These are phyloP conservation scores for Phytophthora kernoviae DNA, from an alignment of 352 stramenopile species.

Conservation along the genomic window DNA sequence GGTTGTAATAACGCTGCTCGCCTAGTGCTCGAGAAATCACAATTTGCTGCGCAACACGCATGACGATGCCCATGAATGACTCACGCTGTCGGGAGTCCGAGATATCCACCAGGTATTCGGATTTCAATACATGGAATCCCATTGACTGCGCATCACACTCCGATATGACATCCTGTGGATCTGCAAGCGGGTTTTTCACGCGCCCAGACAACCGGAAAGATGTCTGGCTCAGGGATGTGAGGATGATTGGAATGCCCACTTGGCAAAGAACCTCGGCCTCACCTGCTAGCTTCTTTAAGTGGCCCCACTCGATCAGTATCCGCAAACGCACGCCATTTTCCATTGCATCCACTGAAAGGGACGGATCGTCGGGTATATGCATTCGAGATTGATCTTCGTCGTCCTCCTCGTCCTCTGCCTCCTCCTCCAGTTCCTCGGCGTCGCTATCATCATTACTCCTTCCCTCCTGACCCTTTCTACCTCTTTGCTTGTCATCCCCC, in stretches of 20 bases:
- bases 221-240: conserved; percentile 82
- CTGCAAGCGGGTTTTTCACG: conserved; percentile 60
- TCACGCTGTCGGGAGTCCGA: conserved; percentile 72
- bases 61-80: conserved; percentile 86
- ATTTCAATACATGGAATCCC: conserved; percentile 82
- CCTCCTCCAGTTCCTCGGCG: conserved; percentile 49
- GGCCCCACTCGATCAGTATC: conserved; percentile 78
- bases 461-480: neutral
- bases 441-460: conserved; percentile 28
- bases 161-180: conserved; percentile 60
- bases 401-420: conserved; percentile 68
- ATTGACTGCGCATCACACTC: conserved; percentile 66
- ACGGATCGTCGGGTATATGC: conserved; percentile 70
- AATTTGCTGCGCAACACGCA: conserved; percentile 84
- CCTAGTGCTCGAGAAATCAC: conserved; percentile 76
- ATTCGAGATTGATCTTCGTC: conserved; percentile 53
- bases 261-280: conserved; percentile 81
- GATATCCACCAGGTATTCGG: conserved; percentile 84
- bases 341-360: conserved; percentile 83
- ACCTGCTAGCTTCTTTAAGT: conserved; percentile 71
- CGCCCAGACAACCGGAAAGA: conserved; percentile 72
- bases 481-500: conserved; percentile 10
- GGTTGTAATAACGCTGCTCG: conserved; percentile 74
- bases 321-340: conserved; percentile 84
- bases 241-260: conserved; percentile 83